Evolutionary conservation across 2,329 filamentous ascomycete species (phyloP).

Genomic region (Rutstroemia sp.): DNA sequence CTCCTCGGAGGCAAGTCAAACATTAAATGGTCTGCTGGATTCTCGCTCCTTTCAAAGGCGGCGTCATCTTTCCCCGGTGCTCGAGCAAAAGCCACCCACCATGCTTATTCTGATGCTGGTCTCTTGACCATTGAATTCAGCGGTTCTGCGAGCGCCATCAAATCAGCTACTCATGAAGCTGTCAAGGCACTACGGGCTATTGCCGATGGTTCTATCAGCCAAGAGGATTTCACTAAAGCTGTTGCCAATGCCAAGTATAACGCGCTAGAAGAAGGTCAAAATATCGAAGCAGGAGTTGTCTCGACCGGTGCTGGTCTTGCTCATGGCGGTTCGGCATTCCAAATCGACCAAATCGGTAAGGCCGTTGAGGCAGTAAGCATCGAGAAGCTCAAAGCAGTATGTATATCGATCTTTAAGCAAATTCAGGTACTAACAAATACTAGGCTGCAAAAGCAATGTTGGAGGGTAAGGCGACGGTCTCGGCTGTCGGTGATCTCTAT

Average conservation of each 20-base stretch:
- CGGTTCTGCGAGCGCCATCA: conserved; percentile 66
- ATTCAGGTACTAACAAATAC: conserved; percentile 26
- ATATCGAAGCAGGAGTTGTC: conserved; percentile 68
- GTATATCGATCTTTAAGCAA: conserved; percentile 30
- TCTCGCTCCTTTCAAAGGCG: conserved; percentile 81
- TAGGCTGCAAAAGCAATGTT: conserved; percentile 85
- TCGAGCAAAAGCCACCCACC: conserved; percentile 66
- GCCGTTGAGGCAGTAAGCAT: conserved; percentile 72
- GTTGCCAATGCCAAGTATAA: conserved; percentile 90
- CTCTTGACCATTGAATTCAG: conserved; percentile 77
- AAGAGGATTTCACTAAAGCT: conserved; percentile 87
- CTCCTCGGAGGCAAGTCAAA: conserved; percentile 83
- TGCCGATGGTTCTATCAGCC: conserved; percentile 64
- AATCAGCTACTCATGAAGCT: conserved; percentile 65
- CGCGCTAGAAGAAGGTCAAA: conserved; percentile 74
- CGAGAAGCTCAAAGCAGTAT: conserved; percentile 79
- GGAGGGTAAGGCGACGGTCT: conserved; percentile 81
- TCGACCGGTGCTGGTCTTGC: conserved; percentile 79
- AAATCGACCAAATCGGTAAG: conserved; percentile 74
- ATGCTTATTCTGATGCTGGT: conserved; percentile 88
- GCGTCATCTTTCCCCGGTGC: conserved; percentile 58
- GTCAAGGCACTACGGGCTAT: conserved; percentile 79
- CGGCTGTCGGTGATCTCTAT: conserved; percentile 85
- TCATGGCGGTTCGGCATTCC: conserved; percentile 72
- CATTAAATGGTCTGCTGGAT: conserved; percentile 95